Base-by-base conservation (phyloP, 179 eudicot genomes). In the Nepenthes alata region DNA sequence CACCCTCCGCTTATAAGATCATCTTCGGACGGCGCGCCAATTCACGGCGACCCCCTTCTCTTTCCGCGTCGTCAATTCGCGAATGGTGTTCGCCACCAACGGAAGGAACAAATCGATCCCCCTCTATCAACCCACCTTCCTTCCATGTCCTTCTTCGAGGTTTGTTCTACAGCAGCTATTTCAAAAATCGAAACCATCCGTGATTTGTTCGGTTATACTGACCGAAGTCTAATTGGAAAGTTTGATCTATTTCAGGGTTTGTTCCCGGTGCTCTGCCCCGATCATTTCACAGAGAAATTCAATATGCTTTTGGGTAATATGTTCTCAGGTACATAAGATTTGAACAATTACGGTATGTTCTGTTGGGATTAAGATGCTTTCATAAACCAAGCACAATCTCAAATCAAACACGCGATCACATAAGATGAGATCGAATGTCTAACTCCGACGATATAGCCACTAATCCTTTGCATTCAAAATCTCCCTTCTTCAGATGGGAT, bases 241-340 rank as follows among this genome's bases (percentile, higher is more conserved):
- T 56, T 62, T 60, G 41, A 12, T 53, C 35, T 5, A 14, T 11
- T 67, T 57, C 75, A 80, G 81, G 77, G 74, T 69, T 54, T 77
- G 48, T 44, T 69, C 65, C 72, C 67, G 35, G 37, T 73, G 52
- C 54, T 76, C 50, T 47, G 44, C 55, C 58, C 39, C 3, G 63
- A 57, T 47, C 55, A 34, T 58, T 48, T 77, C 44, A 47, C 62
- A 11, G 64, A 67, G 12, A 70, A 59, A 47, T n/a, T 64, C 58
- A 59, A 59, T n/a, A 5, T 55, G 39, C 39, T 75, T 13, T 35
- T 75, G 59, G 79, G 75, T 71, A 49, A 48, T 44, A 4, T 53
- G 16, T 11, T n/a, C 2, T 52, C 3, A 11, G 25, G 25, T 25
- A 25, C 25, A 3, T 35, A 16, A 37, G 14, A 11, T 53, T 57